These are phyloP conservation scores for Arthrocladium fulminans DNA, from an alignment of 2,329 filamentous ascomycete species.

Conservation along the genomic window DNA sequence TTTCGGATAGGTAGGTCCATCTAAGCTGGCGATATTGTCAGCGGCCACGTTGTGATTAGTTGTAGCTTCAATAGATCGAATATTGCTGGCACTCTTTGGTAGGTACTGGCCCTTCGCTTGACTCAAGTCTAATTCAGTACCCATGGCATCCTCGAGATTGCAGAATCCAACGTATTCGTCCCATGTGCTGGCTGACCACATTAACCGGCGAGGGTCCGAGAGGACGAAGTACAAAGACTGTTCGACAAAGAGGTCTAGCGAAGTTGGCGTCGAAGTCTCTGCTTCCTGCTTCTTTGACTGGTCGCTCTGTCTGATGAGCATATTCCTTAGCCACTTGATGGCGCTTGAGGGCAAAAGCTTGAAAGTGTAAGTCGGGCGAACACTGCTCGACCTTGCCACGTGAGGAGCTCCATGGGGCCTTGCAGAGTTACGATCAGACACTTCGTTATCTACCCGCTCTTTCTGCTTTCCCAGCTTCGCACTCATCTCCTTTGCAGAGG, in stretches of 20 bases:
- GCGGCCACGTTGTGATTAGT: background rate
- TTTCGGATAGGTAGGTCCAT: background rate
- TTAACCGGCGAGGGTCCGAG: background rate
- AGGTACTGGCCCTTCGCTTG: background rate
- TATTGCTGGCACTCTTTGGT: background rate
- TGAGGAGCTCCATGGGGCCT: constrained; percentile 8
- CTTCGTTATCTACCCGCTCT: no score
- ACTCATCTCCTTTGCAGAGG: background rate
- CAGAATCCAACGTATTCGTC: background rate
- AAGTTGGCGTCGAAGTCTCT: background rate
- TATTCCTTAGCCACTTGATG: constrained; percentile 11
- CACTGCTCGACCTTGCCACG: constrained; percentile 13
- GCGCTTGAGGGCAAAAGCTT: constrained; percentile 2
- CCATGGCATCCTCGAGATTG: background rate
- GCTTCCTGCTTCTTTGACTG: background rate
- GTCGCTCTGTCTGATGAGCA: constrained; percentile 5
- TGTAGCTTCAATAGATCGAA: background rate
- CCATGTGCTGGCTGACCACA: constrained; percentile 2
- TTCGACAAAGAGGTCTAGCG: background rate
- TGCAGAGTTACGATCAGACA: no score
- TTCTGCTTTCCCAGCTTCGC: no score
- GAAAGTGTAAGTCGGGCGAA: background rate
- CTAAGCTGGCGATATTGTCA: background rate
- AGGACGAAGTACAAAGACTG: constrained; percentile 6
- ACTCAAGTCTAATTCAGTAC: background rate